Conservation (phyloP, 2,329 filamentous ascomycete species). For the Neonectria coccinea region DNA sequence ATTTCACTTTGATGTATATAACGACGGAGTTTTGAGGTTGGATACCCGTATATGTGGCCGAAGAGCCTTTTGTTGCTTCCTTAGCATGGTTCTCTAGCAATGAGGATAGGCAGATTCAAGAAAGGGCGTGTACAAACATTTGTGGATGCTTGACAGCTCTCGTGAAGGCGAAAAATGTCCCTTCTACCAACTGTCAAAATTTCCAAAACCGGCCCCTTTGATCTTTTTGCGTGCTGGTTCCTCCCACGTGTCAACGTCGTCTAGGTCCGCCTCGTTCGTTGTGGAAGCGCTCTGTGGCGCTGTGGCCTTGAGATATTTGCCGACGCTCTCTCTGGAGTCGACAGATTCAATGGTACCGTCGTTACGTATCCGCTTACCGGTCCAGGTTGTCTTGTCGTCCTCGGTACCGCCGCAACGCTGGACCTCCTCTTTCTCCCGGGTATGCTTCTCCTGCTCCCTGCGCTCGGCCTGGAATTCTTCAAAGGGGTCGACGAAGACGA, state of each 20-base stretch:
- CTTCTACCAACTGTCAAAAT: slow-evolving; percentile 89
- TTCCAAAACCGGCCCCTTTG: slow-evolving; percentile 85
- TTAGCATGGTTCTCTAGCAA: slow-evolving; percentile 34
- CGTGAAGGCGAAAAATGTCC: slow-evolving; percentile 1
- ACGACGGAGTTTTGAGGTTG: slow-evolving; percentile 23
- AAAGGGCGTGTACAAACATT: slow-evolving; percentile 34
- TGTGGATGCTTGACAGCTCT: slow-evolving; percentile 7
- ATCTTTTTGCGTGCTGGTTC: slow-evolving; percentile 85
- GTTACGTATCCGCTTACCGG: slow-evolving; percentile 85
- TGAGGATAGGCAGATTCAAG: slow-evolving; percentile 26
- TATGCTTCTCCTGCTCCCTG: slow-evolving; percentile 69
- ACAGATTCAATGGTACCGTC: slow-evolving; percentile 68
- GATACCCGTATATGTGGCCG: slow-evolving; percentile 24
- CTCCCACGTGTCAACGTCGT: slow-evolving; percentile 73
- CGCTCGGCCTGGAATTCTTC: slow-evolving; percentile 89
- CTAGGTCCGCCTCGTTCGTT: slow-evolving; percentile 70
- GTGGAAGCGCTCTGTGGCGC: slow-evolving; percentile 43
- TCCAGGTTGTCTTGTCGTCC: slow-evolving; percentile 94
- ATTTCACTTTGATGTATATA: slow-evolving; percentile 22
- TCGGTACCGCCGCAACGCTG: slow-evolving; percentile 77
- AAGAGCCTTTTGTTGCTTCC: slow-evolving; percentile 26
- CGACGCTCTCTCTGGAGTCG: slow-evolving; percentile 63
- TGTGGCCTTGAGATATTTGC: slow-evolving; percentile 84
- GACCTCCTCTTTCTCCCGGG: slow-evolving; percentile 71
- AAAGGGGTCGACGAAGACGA: slow-evolving; percentile 93